Conservation (phyloP, 768 basidiomycete species). For the Calocybe gangraenosa region DNA sequence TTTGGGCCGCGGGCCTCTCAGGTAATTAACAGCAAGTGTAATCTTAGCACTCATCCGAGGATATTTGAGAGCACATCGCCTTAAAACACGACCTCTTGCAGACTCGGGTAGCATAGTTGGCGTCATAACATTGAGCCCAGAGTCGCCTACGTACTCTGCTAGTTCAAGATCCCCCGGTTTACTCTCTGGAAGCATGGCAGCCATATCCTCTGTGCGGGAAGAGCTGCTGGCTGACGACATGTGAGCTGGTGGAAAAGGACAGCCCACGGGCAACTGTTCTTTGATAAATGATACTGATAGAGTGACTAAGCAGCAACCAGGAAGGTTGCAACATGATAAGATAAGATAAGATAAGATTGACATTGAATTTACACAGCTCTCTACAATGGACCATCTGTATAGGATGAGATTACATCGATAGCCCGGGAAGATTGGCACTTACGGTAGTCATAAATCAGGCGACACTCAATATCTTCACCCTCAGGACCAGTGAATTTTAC, state of each 20-base stretch:
- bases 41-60: conserved; percentile 18
- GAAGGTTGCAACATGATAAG: no score
- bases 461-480: conserved; percentile 51
- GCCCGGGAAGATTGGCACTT: conserved; percentile 20
- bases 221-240: no score
- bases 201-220: no score
- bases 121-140: conserved; percentile 14
- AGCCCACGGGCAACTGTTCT: no score
- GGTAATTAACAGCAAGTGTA: conserved; percentile 27
- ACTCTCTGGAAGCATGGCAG: no score
- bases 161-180: conserved; percentile 3
- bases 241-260: no score
- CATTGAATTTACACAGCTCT: no score
- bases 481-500: conserved; percentile 60
- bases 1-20: conserved; percentile 61
- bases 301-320: no score
- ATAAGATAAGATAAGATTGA: no score
- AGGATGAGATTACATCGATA: no score
- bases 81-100: conserved; percentile 16
- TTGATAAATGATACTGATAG: no score
- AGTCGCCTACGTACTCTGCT: conserved; percentile 11
- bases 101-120: conserved; percentile 11
- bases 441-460: conserved; percentile 69
- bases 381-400: no score
- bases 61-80: conserved; percentile 14